Percentiles rank a stretch among this genome's conserved stretches.
These are phyloP conservation scores for Nidula microcarpa DNA, from an alignment of 768 basidiomycete species.

Conservation along the genomic window DNA sequence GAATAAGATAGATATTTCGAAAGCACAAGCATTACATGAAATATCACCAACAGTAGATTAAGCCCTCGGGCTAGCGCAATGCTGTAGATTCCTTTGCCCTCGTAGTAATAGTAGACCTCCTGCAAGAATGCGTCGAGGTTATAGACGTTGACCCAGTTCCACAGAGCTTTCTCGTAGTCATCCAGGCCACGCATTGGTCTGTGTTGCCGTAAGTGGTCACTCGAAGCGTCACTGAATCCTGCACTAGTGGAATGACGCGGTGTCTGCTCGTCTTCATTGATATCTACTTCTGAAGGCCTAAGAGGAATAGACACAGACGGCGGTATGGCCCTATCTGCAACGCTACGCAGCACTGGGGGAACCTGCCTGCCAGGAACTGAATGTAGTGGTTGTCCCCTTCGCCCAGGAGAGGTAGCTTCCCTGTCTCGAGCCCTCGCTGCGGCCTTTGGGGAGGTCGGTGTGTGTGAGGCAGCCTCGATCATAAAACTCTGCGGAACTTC, in stretches of 20 bases:
- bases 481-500: slow-evolving; percentile 86
- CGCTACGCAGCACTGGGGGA: slow-evolving; percentile 33
- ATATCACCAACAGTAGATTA: slow-evolving; percentile 83
- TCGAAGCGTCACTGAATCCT: slow-evolving; percentile 22
- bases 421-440: slow-evolving; percentile 16
- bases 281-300: slow-evolving; percentile 61
- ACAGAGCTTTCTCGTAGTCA: slow-evolving; percentile 86
- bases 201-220: slow-evolving; percentile 25
- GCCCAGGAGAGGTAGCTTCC: slow-evolving; percentile 10
- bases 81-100: slow-evolving; percentile 94
- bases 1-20: slow-evolving; percentile 17
- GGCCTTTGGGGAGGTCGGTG: slow-evolving; percentile 21
- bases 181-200: slow-evolving; percentile 70
- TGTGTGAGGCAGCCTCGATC: slow-evolving; percentile 66
- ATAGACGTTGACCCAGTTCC: slow-evolving; percentile 99
- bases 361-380: slow-evolving; percentile 41
- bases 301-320: slow-evolving; percentile 51
- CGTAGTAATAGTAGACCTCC: slow-evolving; percentile 94
- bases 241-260: slow-evolving; percentile 10
- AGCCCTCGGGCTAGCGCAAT: slow-evolving; percentile 87
- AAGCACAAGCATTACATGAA: slow-evolving; percentile 8
- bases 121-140: slow-evolving; percentile 95
- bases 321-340: slow-evolving; percentile 23
- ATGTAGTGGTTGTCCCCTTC: slow-evolving; percentile 48
- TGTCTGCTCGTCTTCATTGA: slow-evolving; percentile 25